A percentile compares a stretch with the other conserved stretches of the same genome.
Conservation (phyloP, 179 eudicot species). For the Spinacia oleracea region DNA sequence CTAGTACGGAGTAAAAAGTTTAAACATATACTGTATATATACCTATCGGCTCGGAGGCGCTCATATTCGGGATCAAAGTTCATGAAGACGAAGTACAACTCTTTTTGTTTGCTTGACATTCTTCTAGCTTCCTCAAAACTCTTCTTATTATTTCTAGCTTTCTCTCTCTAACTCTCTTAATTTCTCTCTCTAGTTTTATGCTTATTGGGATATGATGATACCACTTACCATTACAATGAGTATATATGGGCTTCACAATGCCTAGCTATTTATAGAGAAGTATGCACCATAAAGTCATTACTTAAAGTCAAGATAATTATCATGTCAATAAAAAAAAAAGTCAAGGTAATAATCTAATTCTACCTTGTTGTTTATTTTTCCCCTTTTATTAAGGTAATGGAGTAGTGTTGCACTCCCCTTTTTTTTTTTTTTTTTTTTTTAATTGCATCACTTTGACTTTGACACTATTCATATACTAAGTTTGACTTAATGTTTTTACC, state of each 20-base stretch:
- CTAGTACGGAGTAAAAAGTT: too few relatives aligned
- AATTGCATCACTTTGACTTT: too few relatives aligned
- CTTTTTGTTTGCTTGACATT: conserved; percentile 36
- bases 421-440: too few relatives aligned
- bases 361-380: not conserved
- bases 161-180: not conserved
- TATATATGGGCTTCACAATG: conserved; percentile 26
- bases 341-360: not conserved
- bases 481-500: too few relatives aligned
- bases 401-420: too few relatives aligned
- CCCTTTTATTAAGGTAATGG: not conserved
- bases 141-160: not conserved
- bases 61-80: conserved; percentile 87
- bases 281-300: not conserved
- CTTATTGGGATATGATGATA: not conserved
- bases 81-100: conserved; percentile 78
- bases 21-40: not conserved
- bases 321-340: not conserved
- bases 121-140: not conserved
- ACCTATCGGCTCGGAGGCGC: conserved; percentile 74
- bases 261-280: conserved; percentile 25
- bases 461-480: too few relatives aligned
- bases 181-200: not conserved
- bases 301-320: conserved; percentile 19
- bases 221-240: conserved; percentile 15